These are phyloP conservation scores for Sphaceloma murrayae DNA, from an alignment of 2,329 filamentous ascomycete species.

Conservation along the genomic window DNA sequence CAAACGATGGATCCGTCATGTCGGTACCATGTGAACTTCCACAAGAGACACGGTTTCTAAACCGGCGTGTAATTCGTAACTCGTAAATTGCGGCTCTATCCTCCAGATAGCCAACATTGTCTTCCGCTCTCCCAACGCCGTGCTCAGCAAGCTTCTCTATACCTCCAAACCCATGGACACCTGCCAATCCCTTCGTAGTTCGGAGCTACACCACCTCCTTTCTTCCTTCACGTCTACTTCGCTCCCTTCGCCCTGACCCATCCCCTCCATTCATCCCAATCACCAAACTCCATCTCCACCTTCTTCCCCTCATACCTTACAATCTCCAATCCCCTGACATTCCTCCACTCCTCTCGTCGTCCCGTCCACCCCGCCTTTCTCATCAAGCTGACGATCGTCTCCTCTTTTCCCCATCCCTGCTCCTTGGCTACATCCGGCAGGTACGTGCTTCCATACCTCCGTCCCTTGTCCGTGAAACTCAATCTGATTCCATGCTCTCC, in stretches of 20 bases:
- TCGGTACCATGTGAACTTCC: too few relatives aligned
- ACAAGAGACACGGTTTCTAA: too few relatives aligned
- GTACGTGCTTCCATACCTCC: conserved; percentile 77
- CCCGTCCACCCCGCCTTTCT: conserved; percentile 89
- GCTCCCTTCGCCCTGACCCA: conserved; percentile 46
- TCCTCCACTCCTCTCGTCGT: conserved; percentile 56
- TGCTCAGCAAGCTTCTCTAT: neutral
- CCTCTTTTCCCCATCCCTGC: conserved; percentile 91
- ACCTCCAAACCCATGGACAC: too few relatives aligned
- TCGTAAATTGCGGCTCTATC: neutral
- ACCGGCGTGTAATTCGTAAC: too few relatives aligned
- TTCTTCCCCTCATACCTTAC: conserved; percentile 82
- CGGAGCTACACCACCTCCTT: too few relatives aligned
- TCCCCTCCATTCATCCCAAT: conserved; percentile 71
- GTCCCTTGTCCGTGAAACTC: conserved; percentile 63
- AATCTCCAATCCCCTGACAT: conserved; percentile 63
- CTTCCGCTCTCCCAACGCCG: neutral
- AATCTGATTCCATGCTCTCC: conserved; percentile 82
- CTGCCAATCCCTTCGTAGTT: too few relatives aligned
- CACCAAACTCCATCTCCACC: conserved; percentile 56
- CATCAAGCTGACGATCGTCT: conserved; percentile 82
- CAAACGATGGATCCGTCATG: too few relatives aligned
- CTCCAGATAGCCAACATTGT: neutral
- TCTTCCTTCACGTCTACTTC: neutral
- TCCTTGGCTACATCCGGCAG: conserved; percentile 84